Evolutionary conservation across 129 eudicot species (phyloP), one percentile per base, ranked within the genome.

Genomic region (Pittosporum tobira): DNA sequence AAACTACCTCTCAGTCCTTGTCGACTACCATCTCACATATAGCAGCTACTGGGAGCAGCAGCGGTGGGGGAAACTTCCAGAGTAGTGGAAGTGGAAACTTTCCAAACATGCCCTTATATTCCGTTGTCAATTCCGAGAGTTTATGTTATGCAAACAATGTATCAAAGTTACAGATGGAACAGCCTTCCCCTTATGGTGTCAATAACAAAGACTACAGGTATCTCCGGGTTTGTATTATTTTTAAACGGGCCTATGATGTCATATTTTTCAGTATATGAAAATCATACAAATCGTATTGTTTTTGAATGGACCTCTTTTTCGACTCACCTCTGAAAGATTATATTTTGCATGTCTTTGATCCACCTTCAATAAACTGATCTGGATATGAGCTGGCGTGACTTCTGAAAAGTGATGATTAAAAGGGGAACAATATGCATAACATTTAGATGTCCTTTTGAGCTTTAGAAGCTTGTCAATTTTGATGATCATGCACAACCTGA

Each of bases 1-100:
- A 80, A 72, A 55, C 94, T 61, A 72, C 77, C 46, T 71, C 96
- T 62, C 96, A 77, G 75, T 77, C 96, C 59, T 34, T 77, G 66
- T 73, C 88, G 47, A 80, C 91, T 72, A 77, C 82, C 16, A 68
- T 82, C 67, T 74, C 88, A 18, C 76, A 71, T 63, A 71, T 67
- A 20, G 64, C 70, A 34, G 50, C 83, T 61, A 87, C 68, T 23
- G 50, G 45, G 27, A 69, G 76, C 80, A 75, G 73, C 66, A 66
- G 69, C 47, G 73, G 69, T 61, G 69, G 72, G 63, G 74, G 78
- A 79, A 73, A 65, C 72, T 71, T 63, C 71, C 77, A 74, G 60
- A 48, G 51, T 59, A 63, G 71, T 75, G 75, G 82, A 44, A 74
- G 55, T 48, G 79, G 83, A 64, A 75, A 69, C 83, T 77, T 69